Percentiles rank a stretch among this genome's conserved stretches.
Conservation (phyloP, 225 moss, liverwort and hornwort species). For the Asterella californica region DNA sequence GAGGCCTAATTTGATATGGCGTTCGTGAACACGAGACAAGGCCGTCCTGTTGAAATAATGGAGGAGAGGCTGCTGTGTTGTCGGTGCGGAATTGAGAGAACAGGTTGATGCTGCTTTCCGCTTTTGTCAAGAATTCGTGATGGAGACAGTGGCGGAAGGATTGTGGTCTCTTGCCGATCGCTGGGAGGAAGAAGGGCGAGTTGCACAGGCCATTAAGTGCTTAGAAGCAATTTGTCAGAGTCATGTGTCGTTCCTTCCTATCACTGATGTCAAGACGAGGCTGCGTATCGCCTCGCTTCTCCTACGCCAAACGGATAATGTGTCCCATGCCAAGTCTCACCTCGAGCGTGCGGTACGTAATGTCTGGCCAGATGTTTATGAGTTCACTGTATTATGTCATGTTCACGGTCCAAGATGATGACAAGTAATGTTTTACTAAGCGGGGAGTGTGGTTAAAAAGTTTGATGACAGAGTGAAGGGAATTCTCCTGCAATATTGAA, state of each 20-base stretch:
- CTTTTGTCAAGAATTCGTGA: slow-evolving; percentile 8
- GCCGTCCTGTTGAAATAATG: not conserved
- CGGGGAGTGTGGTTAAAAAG: too few relatives aligned
- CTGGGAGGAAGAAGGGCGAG: slow-evolving; percentile 63
- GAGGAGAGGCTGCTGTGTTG: not conserved
- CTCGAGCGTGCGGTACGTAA: slow-evolving; percentile 82
- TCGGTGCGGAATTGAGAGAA: not conserved
- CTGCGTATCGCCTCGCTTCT: slow-evolving; percentile 78
- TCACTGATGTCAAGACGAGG: slow-evolving; percentile 91
- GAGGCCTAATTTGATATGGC: not conserved
- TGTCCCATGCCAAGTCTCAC: slow-evolving; percentile 86
- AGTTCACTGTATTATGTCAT: too few relatives aligned
- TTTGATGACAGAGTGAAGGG: too few relatives aligned
- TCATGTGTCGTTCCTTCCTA: slow-evolving; percentile 87
- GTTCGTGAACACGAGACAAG: not conserved
- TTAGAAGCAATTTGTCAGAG: slow-evolving; percentile 97
- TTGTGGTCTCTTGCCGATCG: slow-evolving; percentile 85
- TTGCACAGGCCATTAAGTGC: slow-evolving; percentile 84
- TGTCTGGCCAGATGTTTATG: not conserved
- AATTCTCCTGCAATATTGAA: too few relatives aligned
- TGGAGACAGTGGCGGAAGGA: slow-evolving; percentile 93
- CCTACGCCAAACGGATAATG: slow-evolving; percentile 66
- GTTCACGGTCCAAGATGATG: too few relatives aligned
- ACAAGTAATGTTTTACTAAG: too few relatives aligned
- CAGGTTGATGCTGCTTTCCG: slow-evolving; percentile 5